These are phyloP conservation scores for Heracleum sosnowskyi DNA, from an alignment of 129 eudicot genomes.

Conservation along the genomic window DNA sequence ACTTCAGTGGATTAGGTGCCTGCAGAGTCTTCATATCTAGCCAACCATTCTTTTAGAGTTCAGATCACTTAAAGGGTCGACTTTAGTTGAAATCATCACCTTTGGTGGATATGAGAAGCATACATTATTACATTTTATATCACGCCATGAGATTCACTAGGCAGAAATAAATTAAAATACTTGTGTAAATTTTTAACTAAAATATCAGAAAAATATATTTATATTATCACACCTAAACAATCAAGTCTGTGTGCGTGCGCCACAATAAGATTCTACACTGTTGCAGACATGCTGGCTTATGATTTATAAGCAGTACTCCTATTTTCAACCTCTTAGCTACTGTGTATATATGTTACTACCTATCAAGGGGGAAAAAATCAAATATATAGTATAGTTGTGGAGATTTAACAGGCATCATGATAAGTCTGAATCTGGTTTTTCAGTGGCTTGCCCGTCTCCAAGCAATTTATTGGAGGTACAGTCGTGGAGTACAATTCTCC, in stretches of 20 bases:
- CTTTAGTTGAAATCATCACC: neutral
- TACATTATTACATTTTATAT: neutral
- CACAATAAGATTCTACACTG: neutral
- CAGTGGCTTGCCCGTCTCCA: conserved; percentile 37
- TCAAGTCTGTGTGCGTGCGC: neutral
- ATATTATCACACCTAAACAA: neutral
- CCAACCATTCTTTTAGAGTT: neutral
- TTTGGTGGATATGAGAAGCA: neutral
- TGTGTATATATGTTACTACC: too few species aligned
- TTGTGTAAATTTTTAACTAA: neutral
- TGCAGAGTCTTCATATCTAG: neutral
- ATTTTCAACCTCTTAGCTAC: conserved; percentile 7
- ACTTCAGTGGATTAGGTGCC: neutral
- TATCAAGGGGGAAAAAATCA: too few species aligned
- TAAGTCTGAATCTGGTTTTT: conserved; percentile 28
- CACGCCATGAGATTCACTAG: neutral
- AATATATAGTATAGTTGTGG: neutral
- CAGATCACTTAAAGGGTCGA: neutral
- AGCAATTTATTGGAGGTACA: conserved; percentile 39
- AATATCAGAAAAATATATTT: neutral
- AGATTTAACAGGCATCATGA: conserved; percentile 25
- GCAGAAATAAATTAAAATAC: neutral
- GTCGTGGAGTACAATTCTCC: conserved; percentile 38
- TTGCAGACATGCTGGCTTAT: conserved; percentile 5
- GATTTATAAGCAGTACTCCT: neutral